phyloP scores from a whole-genome alignment of 2,329 filamentous ascomycete species.

The Chaetomium sp. region DNA sequence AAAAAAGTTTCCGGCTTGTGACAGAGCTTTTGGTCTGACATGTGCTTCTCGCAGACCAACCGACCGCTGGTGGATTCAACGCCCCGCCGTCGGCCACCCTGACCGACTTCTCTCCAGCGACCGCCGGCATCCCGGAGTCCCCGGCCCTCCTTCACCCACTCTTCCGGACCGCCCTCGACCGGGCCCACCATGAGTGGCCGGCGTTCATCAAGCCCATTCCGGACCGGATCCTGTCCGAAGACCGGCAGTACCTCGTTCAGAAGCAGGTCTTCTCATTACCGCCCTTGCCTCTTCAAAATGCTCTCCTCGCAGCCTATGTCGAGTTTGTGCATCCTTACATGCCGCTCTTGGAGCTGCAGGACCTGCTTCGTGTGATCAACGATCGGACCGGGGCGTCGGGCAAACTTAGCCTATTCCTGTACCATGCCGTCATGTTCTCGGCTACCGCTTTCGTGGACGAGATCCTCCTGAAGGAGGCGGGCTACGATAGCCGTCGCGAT shows the following conservation, averaged over 20 bases:
- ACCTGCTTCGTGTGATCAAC: slow-evolving; percentile 55
- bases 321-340: slow-evolving; percentile 93
- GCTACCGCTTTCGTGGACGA: slow-evolving; percentile 84
- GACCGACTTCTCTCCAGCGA: slow-evolving; percentile 6
- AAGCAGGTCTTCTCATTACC: slow-evolving; percentile 83
- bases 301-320: slow-evolving; percentile 73
- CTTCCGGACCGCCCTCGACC: slow-evolving; percentile 20
- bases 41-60: slow-evolving; percentile 10
- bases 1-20: slow-evolving; percentile 6
- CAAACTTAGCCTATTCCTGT: slow-evolving; percentile 76
- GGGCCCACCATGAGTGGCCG: slow-evolving; percentile 38
- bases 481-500: slow-evolving; percentile 69
- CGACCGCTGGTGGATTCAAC: slow-evolving; percentile 1
- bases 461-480: slow-evolving; percentile 66
- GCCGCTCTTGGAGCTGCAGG: slow-evolving; percentile 69
- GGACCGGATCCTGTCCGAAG: slow-evolving; percentile 67
- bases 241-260: slow-evolving; percentile 72
- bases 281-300: slow-evolving; percentile 62
- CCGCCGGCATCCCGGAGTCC: slow-evolving; percentile 9
- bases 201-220: slow-evolving; percentile 75
- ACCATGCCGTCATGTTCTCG: slow-evolving; percentile 93
- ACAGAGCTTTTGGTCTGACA: not conserved
- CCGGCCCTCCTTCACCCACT: slow-evolving; percentile 13
- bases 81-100: slow-evolving; percentile 19
- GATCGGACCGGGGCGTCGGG: slow-evolving; percentile 61